Percentiles rank a stretch among this genome's conserved stretches.
These are phyloP conservation scores for Trichoderma atrobrunneum DNA, from an alignment of 2,329 filamentous ascomycete species.

Conservation along the genomic window DNA sequence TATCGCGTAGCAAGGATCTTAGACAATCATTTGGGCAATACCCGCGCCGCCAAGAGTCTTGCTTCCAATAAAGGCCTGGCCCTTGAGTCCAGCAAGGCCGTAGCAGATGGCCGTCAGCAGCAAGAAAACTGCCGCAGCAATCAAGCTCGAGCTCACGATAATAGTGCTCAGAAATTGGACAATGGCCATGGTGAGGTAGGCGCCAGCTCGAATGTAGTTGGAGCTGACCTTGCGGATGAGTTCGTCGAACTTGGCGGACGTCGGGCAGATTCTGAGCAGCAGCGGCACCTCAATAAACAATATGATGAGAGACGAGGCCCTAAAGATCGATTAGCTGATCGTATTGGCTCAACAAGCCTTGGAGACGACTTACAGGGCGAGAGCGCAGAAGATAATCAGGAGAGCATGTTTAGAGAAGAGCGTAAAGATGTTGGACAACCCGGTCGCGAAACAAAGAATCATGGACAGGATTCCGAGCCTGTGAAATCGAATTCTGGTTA, in stretches of 20 bases:
- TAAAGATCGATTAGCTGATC: slow-evolving; percentile 34
- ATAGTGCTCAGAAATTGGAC: slow-evolving; percentile 83
- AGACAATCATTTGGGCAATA: slow-evolving; percentile 97
- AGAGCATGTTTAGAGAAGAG: slow-evolving; percentile 36
- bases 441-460: slow-evolving; percentile 67
- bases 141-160: slow-evolving; percentile 63
- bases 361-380: slow-evolving; percentile 49
- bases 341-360: background rate
- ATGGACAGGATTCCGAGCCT: slow-evolving; percentile 70
- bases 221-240: slow-evolving; percentile 91
- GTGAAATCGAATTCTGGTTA: slow-evolving; percentile 19
- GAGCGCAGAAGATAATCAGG: slow-evolving; percentile 51
- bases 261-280: slow-evolving; percentile 95
- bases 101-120: slow-evolving; percentile 79
- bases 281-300: slow-evolving; percentile 89
- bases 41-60: slow-evolving; percentile 94
- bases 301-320: slow-evolving; percentile 68
- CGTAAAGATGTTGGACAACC: slow-evolving; percentile 66
- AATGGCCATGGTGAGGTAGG: slow-evolving; percentile 77
- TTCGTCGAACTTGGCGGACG: slow-evolving; percentile 80
- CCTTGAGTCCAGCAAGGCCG: slow-evolving; percentile 71
- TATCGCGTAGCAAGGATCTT: slow-evolving; percentile 29
- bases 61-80: slow-evolving; percentile 84
- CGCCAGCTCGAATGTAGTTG: slow-evolving; percentile 91
- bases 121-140: slow-evolving; percentile 82